Conservation (phyloP, 768 basidiomycete genomes). For the Paxillus ammoniavirescens region DNA sequence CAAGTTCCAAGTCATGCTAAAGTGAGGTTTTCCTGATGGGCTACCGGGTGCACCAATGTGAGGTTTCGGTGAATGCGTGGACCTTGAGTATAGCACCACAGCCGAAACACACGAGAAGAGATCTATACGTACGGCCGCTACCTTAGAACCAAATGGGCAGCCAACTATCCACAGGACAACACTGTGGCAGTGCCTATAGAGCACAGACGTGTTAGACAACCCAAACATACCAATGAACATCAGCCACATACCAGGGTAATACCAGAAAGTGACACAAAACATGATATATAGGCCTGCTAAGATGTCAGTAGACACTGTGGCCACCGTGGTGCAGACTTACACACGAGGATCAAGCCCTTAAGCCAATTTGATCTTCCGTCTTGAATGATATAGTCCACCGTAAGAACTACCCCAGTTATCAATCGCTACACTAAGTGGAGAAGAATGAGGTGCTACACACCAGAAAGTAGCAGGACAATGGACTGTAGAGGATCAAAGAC, state of each 20-base stretch:
- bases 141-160: too few relatives aligned
- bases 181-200: not conserved
- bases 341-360: conserved; percentile 84
- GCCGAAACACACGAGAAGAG: too few relatives aligned
- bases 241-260: conserved; percentile 41
- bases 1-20: too few relatives aligned
- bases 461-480: conserved; percentile 18
- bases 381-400: conserved; percentile 80
- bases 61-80: too few relatives aligned
- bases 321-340: conserved; percentile 30
- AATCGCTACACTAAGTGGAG: not conserved
- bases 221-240: not conserved
- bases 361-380: conserved; percentile 93
- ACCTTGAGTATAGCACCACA: too few relatives aligned
- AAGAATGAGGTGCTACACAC: conserved; percentile 18
- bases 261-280: conserved; percentile 55
- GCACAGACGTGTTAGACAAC: not conserved
- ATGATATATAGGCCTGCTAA: conserved; percentile 51
- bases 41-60: too few relatives aligned
- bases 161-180: too few relatives aligned
- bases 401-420: conserved; percentile 48
- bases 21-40: too few relatives aligned
- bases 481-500: conserved; percentile 90
- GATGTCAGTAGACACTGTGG: conserved; percentile 1
- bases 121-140: too few relatives aligned